Evolutionary conservation across 306 rosid species (phyloP).

Genomic region (Quillaja saponaria): DNA sequence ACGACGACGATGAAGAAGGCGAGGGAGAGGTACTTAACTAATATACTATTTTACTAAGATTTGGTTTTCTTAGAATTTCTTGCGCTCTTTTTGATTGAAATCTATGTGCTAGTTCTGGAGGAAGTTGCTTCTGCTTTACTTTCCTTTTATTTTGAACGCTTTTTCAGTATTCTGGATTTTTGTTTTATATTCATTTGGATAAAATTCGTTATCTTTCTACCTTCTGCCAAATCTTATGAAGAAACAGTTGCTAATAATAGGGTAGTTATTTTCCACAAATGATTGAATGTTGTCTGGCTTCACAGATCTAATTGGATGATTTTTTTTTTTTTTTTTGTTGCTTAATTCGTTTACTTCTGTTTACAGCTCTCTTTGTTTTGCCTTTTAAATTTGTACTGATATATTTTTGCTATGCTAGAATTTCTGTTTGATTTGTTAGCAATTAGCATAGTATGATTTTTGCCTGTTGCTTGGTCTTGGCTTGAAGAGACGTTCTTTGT

Average conservation of each 20-base stretch:
- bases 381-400: background rate
- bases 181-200: no score
- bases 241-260: no score
- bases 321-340: background rate
- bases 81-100: no score
- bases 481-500: background rate
- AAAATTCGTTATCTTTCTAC: no score
- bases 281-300: background rate
- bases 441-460: background rate
- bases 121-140: background rate
- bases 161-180: no score
- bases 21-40: constrained; percentile 37
- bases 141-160: background rate
- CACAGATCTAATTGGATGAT: background rate
- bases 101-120: no score
- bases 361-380: background rate
- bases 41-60: background rate
- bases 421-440: background rate
- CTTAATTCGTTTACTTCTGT: constrained; percentile 7
- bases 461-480: background rate
- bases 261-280: constrained; percentile 1
- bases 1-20: constrained; percentile 21
- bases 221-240: no score
- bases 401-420: background rate
- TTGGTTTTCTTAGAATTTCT: background rate